These are phyloP conservation scores for Cyclotella atomus DNA, from an alignment of 108 stramenopile genomes.

Conservation along the genomic window DNA sequence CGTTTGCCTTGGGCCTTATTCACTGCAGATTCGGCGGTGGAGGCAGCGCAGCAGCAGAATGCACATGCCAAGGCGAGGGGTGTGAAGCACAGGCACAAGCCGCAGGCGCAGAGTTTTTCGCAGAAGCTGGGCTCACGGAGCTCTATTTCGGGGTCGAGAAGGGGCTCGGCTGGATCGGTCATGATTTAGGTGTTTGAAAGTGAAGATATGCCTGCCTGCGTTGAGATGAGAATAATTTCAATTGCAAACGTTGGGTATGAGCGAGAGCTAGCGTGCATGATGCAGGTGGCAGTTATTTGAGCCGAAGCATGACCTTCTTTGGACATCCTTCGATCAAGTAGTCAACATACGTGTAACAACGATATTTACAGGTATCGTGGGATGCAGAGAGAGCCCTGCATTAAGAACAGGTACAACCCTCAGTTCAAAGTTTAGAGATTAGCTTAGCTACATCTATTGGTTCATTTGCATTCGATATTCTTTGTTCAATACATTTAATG, in stretches of 20 bases:
- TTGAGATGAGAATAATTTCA: no score
- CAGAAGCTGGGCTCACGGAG: constrained; percentile 6
- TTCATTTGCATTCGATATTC: no score
- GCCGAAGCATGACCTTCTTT: no score
- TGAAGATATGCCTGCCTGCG: background rate
- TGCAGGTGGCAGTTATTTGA: no score
- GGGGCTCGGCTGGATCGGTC: constrained; percentile 10
- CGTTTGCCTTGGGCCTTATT: constrained; percentile 41
- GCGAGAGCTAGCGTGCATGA: no score
- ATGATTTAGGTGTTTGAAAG: background rate
- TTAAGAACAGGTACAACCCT: no score
- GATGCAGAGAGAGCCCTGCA: no score
- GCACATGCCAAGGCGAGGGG: constrained; percentile 7
- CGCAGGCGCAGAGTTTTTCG: constrained; percentile 19
- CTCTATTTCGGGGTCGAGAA: constrained; percentile 2
- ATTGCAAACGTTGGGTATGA: no score
- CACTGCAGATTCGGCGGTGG: constrained; percentile 19
- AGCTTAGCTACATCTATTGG: no score
- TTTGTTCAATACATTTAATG: constrained; percentile 6
- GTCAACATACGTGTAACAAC: no score
- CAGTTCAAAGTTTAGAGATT: background rate
- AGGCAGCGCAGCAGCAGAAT: constrained; percentile 41
- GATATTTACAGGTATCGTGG: no score
- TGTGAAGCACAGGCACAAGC: constrained; percentile 6
- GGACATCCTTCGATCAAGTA: no score